Base-by-base conservation (phyloP, 352 stramenopile genomes). In the Phytophthora pseudosyringae region DNA sequence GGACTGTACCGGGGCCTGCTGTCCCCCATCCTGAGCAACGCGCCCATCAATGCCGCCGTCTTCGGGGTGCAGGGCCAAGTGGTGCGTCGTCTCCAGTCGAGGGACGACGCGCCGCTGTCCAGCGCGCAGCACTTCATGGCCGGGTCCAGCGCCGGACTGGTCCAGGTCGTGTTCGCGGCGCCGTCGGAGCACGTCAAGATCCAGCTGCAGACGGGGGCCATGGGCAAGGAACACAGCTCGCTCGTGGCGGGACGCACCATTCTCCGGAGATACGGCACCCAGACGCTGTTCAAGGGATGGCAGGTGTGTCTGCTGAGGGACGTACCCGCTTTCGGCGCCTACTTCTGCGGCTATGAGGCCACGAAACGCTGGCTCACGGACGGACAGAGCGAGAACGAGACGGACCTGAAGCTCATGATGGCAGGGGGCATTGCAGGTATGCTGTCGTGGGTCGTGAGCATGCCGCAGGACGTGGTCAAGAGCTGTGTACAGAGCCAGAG, bases 401-500 rank as follows among this genome's bases (percentile, higher is more conserved):
- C 81, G 18, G 80, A 91, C 32, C 13, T 81, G 40, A 77, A 77
- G n/a, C 65, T 93, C 46, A 78, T 96, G 68, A 71, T 92, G n/a
- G 71, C 88, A 0, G 86, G 88, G 25, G 88, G 88, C 15, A 54
- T 93, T 5, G 86, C 88, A 0, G 88, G 86, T 12, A 91, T 89
- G 40, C 60, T 90, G 41, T 94, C 86, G 25, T 96, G 88, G 86
- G 71, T 87, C 25, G 65, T 92, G 44, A 89, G 80, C 32, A 85
- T 94, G 63, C 91, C 90, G 3, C 74, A 96, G 54, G 91, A 97
- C 64, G 91, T 97, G 25, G 78, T 97, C 67, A 97, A 97, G 77
- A 96, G 88, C 26, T 87, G 89, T 38, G 88, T 95, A 31, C 91
- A 97, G 76, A 89, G 83, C 51, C 86, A 93, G 52, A 60, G 68